Evolutionary conservation across 257 asterid genomes (phyloP).

Genomic region (Scutellaria baicalensis): DNA sequence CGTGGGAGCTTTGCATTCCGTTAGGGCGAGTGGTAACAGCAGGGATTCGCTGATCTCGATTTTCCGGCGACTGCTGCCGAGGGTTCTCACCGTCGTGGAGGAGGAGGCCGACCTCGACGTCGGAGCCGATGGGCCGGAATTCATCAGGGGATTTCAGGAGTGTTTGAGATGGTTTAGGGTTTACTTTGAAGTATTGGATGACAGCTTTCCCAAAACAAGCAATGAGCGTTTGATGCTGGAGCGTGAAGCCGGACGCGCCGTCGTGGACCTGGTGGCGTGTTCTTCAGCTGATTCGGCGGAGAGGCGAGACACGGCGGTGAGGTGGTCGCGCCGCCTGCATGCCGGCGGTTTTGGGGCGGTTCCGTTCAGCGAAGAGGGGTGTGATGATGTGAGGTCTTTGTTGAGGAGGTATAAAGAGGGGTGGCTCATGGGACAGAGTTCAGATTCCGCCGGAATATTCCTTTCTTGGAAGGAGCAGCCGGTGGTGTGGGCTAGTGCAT

Average conservation of each 20-base stretch:
- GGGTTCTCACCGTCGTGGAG: conserved; percentile 65
- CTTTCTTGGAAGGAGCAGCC: conserved; percentile 89
- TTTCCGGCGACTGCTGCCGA: conserved; percentile 52
- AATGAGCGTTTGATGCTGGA: conserved; percentile 91
- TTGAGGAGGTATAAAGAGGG: conserved; percentile 89
- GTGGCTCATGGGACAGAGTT: conserved; percentile 68
- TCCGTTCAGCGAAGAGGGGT: conserved; percentile 71
- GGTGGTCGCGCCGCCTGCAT: conserved; percentile 71
- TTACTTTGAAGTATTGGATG: conserved; percentile 80
- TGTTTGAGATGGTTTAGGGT: conserved; percentile 90
- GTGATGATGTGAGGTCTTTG: conserved; percentile 85
- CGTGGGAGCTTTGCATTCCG: conserved; percentile 58
- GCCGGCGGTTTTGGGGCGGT: conserved; percentile 47
- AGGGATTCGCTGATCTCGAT: conserved; percentile 48
- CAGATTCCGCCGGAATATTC: conserved; percentile 82
- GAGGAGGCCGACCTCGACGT: conserved; percentile 90
- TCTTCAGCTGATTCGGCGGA: conserved; percentile 60
- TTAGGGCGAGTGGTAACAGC: conserved; percentile 30
- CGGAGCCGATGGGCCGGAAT: conserved; percentile 59
- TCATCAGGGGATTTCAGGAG: conserved; percentile 64
- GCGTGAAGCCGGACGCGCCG: conserved; percentile 75
- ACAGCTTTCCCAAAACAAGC: conserved; percentile 56
- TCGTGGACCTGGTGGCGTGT: conserved; percentile 82
- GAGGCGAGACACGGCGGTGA: conserved; percentile 70
- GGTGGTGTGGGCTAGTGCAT: conserved; percentile 99